Base-by-base conservation (phyloP, 768 basidiomycete species). In the Hydnomerulius pinastri region DNA sequence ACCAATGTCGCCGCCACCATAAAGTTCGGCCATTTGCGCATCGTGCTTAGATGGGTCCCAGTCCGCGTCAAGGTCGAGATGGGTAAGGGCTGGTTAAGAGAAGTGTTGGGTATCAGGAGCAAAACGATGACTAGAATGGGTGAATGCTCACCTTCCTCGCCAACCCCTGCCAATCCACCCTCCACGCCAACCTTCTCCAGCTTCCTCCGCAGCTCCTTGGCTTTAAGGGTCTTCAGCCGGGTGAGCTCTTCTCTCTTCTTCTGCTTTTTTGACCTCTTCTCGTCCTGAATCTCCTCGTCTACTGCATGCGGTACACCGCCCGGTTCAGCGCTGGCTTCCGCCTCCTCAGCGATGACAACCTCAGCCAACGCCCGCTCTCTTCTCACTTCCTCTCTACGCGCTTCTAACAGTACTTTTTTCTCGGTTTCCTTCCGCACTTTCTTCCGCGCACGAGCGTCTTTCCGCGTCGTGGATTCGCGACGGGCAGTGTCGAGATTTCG, bases 11-110 rank as follows among this genome's bases (percentile, higher is more conserved):
- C 79, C 81, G 21, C 74, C 75, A 10, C 73, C 81, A 61, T 93
- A 91, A 21, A 98, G 64, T 18, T 75, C 78, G 0, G 80, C 75
- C 87, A 99, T 93, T 65, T 92, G 89, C 29, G 67, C 70, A 56
- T 97, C 93, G 62, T 97, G 91, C 48, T 81, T 80, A 10, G 78
- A 82, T 11, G 92, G 87, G 60, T 98, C 92, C 88, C 92, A 98
- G 38, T 98, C 94, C 1, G 84, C 91, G 10, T 98, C 94, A 6
- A 99, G 71, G 59, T 96, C 92, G 4, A 96, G 75, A 35, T 79
- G 81, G 45, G 77, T 72, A 43, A 93, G 67, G 3, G 81, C 90
- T 83, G 58, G 49, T 50, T 15, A 48, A 42, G 12, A 6, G 39
- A 15, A 20, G 13, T 5, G 17, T 30, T 24, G 17, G n/a, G 17